Conservation (phyloP, 305 asterid species). For the Petunia hybrid region DNA sequence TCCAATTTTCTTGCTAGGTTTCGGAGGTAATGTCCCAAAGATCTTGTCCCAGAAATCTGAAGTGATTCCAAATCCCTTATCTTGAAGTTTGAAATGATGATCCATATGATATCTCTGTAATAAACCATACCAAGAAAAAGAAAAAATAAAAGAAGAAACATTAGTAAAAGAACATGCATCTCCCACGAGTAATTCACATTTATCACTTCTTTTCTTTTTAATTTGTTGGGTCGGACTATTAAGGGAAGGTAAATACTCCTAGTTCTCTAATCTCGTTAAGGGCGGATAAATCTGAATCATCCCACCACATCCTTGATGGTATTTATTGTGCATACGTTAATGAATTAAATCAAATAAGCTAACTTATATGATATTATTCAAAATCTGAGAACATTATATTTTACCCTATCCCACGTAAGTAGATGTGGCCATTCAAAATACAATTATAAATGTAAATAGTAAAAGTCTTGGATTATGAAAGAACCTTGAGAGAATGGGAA, state of each 20-base stretch:
- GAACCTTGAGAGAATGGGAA: constrained; percentile 66
- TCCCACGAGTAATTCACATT: neutral
- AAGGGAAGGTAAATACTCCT: neutral
- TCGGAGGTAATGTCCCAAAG: constrained; percentile 72
- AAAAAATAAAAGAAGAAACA: neutral
- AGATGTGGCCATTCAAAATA: neutral
- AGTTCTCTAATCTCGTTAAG: too few relatives aligned
- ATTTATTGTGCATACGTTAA: too few relatives aligned
- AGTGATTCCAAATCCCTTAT: constrained; percentile 83
- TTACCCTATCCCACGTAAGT: too few relatives aligned
- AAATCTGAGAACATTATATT: too few relatives aligned
- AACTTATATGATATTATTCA: too few relatives aligned
- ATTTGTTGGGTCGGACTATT: neutral
- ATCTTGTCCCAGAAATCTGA: constrained; percentile 79
- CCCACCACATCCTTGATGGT: too few relatives aligned
- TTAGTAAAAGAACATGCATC: neutral
- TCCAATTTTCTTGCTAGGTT: neutral
- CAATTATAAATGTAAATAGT: too few relatives aligned
- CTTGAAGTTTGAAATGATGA: constrained; percentile 74
- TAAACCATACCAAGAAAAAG: neutral
- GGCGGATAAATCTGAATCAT: too few relatives aligned
- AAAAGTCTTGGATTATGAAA: too few relatives aligned
- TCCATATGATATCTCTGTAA: constrained; percentile 76
- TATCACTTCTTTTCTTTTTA: too few relatives aligned
- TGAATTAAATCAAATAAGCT: too few relatives aligned